Conservation (phyloP, 371 early-diverging fungal species). For the Actinomortierella wolfii region DNA sequence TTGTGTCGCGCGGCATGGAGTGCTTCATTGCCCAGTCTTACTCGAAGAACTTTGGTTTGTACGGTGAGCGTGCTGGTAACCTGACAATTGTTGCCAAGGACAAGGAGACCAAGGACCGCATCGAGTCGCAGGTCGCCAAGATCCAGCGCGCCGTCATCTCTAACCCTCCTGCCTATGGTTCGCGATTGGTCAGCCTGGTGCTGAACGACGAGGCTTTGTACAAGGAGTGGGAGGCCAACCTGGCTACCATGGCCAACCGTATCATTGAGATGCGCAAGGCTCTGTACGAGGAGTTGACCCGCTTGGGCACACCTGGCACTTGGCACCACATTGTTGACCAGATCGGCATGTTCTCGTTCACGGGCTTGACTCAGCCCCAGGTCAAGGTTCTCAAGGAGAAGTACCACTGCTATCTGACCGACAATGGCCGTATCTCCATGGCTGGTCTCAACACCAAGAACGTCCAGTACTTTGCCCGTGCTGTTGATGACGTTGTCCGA, state of each 20-base stretch:
- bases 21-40: constrained; percentile 89
- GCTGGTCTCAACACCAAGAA: constrained; percentile 89
- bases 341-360: constrained; percentile 97
- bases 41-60: constrained; percentile 97
- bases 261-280: constrained; percentile 86
- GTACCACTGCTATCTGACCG: constrained; percentile 92
- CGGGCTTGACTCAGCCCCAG: constrained; percentile 73
- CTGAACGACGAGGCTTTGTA: constrained; percentile 80
- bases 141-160: constrained; percentile 85
- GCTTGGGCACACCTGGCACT: constrained; percentile 85
- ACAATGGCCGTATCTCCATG: constrained; percentile 94
- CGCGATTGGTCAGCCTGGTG: constrained; percentile 84
- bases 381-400: constrained; percentile 79
- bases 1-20: constrained; percentile 90
- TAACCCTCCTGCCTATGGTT: constrained; percentile 90
- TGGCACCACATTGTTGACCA: constrained; percentile 95
- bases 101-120: constrained; percentile 55
- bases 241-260: constrained; percentile 86
- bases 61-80: constrained; percentile 91
- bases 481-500: constrained; percentile 79
- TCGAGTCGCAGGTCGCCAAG: constrained; percentile 84
- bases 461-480: constrained; percentile 82
- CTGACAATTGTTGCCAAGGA: constrained; percentile 74
- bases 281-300: constrained; percentile 65
- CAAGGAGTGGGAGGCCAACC: constrained; percentile 80